A percentile compares a stretch with the other conserved stretches of the same genome.
phyloP scores from a whole-genome alignment of 2,329 filamentous ascomycete species.

The Ascosphaera aggregata region DNA sequence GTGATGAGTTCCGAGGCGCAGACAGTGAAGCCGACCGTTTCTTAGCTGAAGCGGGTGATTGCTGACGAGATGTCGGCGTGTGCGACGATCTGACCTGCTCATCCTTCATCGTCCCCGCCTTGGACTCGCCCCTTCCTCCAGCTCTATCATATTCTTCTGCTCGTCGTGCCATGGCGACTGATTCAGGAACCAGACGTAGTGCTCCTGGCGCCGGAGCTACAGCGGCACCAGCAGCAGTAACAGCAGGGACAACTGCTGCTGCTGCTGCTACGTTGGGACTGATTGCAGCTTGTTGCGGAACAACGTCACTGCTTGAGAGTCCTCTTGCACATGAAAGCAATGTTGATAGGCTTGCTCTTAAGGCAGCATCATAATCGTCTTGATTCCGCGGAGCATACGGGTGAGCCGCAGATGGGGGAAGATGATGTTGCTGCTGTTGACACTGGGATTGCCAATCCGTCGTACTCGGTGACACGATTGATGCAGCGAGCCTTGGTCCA shows the following conservation, averaged over 20 bases:
- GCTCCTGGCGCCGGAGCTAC: conserved; percentile 23
- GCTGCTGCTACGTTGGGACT: neutral
- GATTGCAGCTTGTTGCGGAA: conserved; percentile 8
- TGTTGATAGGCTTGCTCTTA: conserved; percentile 83
- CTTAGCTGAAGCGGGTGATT: neutral
- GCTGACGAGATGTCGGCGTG: neutral
- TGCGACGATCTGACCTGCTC: neutral
- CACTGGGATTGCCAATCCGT: conserved; percentile 15
- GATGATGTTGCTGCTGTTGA: conserved; percentile 27
- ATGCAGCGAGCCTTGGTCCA: neutral
- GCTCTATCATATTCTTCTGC: conserved; percentile 13
- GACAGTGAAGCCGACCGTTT: neutral
- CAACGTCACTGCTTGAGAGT: conserved; percentile 36
- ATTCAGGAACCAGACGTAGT: conserved; percentile 36
- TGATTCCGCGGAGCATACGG: conserved; percentile 35
- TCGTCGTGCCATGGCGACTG: conserved; percentile 23
- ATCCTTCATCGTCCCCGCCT: neutral
- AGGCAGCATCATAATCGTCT: conserved; percentile 76
- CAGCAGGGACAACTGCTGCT: neutral
- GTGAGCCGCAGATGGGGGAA: conserved; percentile 43
- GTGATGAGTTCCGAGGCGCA: neutral
- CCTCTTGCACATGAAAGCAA: conserved; percentile 80
- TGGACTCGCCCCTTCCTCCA: conserved; percentile 1
- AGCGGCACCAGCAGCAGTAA: conserved; percentile 7
- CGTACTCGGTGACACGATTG: neutral